Evolutionary conservation across 2,329 filamentous ascomycete genomes (phyloP).

Genomic region (Alternaria longipes): DNA sequence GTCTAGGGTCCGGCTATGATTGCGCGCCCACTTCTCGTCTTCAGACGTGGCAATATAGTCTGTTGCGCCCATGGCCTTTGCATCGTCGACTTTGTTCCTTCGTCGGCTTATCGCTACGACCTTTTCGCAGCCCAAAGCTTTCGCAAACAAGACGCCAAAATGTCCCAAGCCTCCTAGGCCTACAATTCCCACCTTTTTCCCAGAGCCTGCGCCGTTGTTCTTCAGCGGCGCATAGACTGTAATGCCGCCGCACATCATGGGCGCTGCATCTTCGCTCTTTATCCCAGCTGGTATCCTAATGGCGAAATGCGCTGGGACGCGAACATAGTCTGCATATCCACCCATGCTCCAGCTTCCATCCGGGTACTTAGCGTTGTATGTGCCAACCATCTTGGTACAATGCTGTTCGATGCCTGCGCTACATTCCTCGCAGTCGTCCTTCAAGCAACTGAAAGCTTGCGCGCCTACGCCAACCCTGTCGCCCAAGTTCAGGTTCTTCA

Average conservation of each 20-base stretch:
- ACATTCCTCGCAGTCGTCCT: slow-evolving; percentile 63
- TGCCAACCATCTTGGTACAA: slow-evolving; percentile 61
- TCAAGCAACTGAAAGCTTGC: slow-evolving; percentile 60
- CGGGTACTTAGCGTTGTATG: slow-evolving; percentile 67
- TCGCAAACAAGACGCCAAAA: slow-evolving; percentile 75
- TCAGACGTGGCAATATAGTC: slow-evolving; percentile 65
- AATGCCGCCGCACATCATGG: slow-evolving; percentile 80
- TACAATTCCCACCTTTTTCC: slow-evolving; percentile 75
- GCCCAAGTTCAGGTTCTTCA: slow-evolving; percentile 64
- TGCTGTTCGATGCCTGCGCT: slow-evolving; percentile 55
- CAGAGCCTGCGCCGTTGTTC: slow-evolving; percentile 72
- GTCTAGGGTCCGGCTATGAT: slow-evolving; percentile 65
- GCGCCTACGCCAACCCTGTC: slow-evolving; percentile 66
- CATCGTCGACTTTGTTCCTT: slow-evolving; percentile 67
- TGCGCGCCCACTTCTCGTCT: slow-evolving; percentile 66
- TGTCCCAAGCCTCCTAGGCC: slow-evolving; percentile 79
- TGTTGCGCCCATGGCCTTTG: slow-evolving; percentile 69
- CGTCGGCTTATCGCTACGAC: slow-evolving; percentile 72
- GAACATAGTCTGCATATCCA: slow-evolving; percentile 66
- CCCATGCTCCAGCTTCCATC: slow-evolving; percentile 71
- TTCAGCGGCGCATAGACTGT: slow-evolving; percentile 76
- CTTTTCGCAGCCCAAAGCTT: slow-evolving; percentile 73
- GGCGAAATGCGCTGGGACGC: slow-evolving; percentile 67
- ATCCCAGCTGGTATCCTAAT: slow-evolving; percentile 64
- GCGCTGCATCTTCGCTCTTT: slow-evolving; percentile 64